Evolutionary conservation across 2,329 filamentous ascomycete species (phyloP).

Genomic region (Lecanicillium sp.): DNA sequence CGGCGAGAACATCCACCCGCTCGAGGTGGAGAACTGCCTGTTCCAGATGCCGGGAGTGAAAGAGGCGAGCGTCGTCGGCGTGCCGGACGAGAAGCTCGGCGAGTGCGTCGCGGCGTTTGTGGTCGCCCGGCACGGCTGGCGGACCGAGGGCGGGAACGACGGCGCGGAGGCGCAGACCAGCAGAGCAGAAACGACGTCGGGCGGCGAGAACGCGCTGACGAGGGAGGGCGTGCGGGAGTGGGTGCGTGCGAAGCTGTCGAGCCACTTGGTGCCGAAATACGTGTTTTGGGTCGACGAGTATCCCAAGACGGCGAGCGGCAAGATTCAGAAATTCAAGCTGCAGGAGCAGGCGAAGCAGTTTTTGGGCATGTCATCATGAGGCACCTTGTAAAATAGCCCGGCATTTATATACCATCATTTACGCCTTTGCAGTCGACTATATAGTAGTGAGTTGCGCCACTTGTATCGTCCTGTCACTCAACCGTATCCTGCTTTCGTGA

Average conservation of each 20-base stretch:
- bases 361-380: conserved; percentile 16
- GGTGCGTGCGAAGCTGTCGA: conserved; percentile 63
- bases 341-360: conserved; percentile 53
- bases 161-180: conserved; percentile 21
- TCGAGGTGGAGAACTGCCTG: conserved; percentile 87
- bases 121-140: conserved; percentile 38
- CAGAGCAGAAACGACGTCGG: conserved; percentile 16
- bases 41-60: conserved; percentile 63
- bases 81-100: conserved; percentile 76
- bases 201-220: conserved; percentile 32
- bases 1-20: conserved; percentile 91
- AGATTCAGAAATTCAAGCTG: conserved; percentile 92
- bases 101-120: conserved; percentile 85
- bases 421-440: not conserved
- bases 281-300: conserved; percentile 84
- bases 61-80: conserved; percentile 77
- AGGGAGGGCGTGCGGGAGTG: conserved; percentile 60
- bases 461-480: no score
- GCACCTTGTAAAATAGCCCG: no score
- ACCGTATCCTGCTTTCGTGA: no score
- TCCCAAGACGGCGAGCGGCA: conserved; percentile 92
- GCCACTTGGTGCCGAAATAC: conserved; percentile 78
- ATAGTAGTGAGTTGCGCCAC: no score
- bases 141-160: conserved; percentile 18
- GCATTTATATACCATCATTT: no score